Base-by-base conservation (phyloP, 2,329 filamentous ascomycete genomes). In the Colletotrichum salicis region DNA sequence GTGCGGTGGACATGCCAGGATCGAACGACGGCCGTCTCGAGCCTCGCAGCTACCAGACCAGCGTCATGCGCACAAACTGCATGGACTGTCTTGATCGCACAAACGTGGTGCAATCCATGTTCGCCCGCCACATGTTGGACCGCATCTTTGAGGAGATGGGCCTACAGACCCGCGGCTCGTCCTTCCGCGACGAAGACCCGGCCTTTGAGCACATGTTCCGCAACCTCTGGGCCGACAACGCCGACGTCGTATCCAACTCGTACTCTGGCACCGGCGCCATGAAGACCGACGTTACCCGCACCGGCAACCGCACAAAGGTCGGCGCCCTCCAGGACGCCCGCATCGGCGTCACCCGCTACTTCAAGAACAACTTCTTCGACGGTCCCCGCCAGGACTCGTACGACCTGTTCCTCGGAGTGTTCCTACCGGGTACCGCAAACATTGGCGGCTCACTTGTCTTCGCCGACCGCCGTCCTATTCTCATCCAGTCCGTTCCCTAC, bases 31-130 rank as follows among this genome's bases (percentile, higher is more conserved):
- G 92, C 35, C 90, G 89, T 22, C 87, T 98, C 13, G 96, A 98
- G 77, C 90, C 94, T 41, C 91, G 95, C 74, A 92, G 90, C 73
- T 88, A 90, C 74, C 96, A 99, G 86, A 94, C 91, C 1, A 95
- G 94, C 73, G 95, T 98, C 19, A 95, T 99, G 74, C 92, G 96
- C 65, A 98, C 96, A 51, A 99, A 99, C 82, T 99, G 96, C 84
- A 99, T 99, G 96, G 96, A 99, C 83, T 99, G 97, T 76, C 89
- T 99, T 15, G 96, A 99, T 82, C 93, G 96, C 64, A 99, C 96
- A 64, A 99, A 99, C 77, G 95, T 99, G 7, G 94, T 99, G 4
- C 96, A 99, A 83, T 97, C 94, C 81, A 97, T 98, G 93, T 90
- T 99, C 70, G 96, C 94, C 11, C 92, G 96, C 63, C 95, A 92